Conservation (phyloP, 352 stramenopile species). For the Phytopythium cucurbitacearum region DNA sequence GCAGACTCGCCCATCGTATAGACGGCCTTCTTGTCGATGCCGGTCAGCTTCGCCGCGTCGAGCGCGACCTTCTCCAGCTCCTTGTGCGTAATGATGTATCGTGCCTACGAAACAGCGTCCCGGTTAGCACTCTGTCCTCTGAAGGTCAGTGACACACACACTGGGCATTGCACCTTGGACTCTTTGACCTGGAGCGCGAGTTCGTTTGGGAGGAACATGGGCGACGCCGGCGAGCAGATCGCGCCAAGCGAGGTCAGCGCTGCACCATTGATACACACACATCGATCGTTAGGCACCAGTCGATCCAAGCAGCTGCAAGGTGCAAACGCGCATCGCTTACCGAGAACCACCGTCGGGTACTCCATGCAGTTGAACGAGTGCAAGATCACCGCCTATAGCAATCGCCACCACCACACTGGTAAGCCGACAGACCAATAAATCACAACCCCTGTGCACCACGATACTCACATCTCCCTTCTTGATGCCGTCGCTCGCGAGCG, state of each 20-base stretch:
- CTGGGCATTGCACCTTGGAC: conserved; percentile 16
- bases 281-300: neutral
- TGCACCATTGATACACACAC: conserved; percentile 4
- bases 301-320: conserved; percentile 4
- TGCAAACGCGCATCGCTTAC: conserved; percentile 13
- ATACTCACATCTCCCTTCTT: conserved; percentile 38
- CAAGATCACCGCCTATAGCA: conserved; percentile 39
- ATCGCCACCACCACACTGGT: neutral
- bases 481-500: conserved; percentile 38
- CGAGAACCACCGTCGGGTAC: conserved; percentile 47
- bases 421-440: neutral
- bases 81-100: conserved; percentile 52
- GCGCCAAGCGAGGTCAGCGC: conserved; percentile 45
- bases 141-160: neutral
- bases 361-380: conserved; percentile 74
- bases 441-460: neutral
- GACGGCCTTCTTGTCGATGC: conserved; percentile 27
- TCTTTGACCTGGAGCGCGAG: conserved; percentile 38
- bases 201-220: conserved; percentile 46
- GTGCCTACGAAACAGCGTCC: conserved; percentile 17
- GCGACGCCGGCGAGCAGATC: conserved; percentile 54
- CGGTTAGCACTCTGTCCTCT: neutral
- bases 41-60: conserved; percentile 26
- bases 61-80: conserved; percentile 39
- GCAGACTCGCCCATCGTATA: conserved; percentile 41